Evolutionary conservation across 2,329 filamentous ascomycete genomes (phyloP).

Genomic region (Apiospora kogelbergensis): DNA sequence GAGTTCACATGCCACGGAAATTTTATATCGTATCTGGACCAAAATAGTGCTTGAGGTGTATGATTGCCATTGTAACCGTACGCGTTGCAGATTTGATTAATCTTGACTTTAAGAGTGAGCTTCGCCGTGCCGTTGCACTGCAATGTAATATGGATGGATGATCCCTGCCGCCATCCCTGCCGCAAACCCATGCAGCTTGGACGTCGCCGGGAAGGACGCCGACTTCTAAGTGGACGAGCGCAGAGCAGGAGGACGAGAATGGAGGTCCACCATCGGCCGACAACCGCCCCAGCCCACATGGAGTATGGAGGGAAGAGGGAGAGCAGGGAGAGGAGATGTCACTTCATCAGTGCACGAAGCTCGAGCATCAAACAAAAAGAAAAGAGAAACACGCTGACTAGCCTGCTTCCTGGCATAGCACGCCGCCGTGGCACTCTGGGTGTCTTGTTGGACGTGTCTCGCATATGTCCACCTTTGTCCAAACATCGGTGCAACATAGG

Average conservation of each 20-base stretch:
- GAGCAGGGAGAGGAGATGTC: neutral
- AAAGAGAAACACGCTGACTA: neutral
- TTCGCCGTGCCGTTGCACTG: constrained; percentile 1
- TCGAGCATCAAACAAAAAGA: neutral
- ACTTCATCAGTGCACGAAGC: neutral
- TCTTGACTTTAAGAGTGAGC: neutral
- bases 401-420: neutral
- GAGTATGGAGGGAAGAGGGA: neutral
- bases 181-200: neutral
- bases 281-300: constrained; percentile 1
- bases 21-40: constrained; percentile 6
- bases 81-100: constrained; percentile 8
- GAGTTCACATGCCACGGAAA: neutral
- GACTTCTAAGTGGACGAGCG: neutral
- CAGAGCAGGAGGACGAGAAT: neutral
- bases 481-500: neutral
- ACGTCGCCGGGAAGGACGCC: neutral
- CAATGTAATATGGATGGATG: neutral
- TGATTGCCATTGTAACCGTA: constrained; percentile 2
- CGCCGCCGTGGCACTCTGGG: neutral
- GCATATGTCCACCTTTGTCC: constrained; percentile 1
- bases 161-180: neutral
- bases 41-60: neutral
- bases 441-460: neutral
- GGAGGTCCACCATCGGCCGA: neutral